Conservation (phyloP, 2,329 filamentous ascomycete species). For the Cadophora malorum region DNA sequence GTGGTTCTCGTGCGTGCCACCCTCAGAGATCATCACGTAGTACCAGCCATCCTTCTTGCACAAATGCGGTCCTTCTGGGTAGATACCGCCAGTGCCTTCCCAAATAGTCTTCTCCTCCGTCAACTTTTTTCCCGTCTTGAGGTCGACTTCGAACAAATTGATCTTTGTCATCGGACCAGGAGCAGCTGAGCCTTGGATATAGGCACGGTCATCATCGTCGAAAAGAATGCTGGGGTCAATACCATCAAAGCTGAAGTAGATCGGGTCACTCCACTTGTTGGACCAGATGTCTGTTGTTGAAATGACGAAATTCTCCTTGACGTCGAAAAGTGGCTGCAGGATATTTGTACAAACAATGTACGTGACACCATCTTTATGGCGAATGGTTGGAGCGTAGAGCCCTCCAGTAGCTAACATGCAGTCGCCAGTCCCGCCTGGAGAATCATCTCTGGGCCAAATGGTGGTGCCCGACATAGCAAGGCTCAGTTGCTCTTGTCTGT, state of each 20-base stretch:
- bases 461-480: conserved; percentile 41
- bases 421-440: conserved; percentile 29
- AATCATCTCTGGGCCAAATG: conserved; percentile 12
- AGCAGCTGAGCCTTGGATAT: conserved; percentile 42
- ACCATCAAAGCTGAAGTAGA: conserved; percentile 49
- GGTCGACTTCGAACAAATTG: conserved; percentile 33
- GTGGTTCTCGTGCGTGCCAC: conserved; percentile 53
- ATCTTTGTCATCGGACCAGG: conserved; percentile 33
- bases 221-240: conserved; percentile 58
- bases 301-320: conserved; percentile 38
- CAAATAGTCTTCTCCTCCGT: conserved; percentile 42
- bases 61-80: conserved; percentile 52
- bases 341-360: conserved; percentile 45
- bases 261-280: conserved; percentile 45
- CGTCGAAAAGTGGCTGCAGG: conserved; percentile 7
- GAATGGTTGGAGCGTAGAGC: conserved; percentile 48
- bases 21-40: conserved; percentile 58
- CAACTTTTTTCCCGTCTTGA: conserved; percentile 34
- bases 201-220: conserved; percentile 48
- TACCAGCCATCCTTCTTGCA: conserved; percentile 54
- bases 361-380: conserved; percentile 42
- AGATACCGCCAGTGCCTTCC: conserved; percentile 41
- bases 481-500: conserved; percentile 50
- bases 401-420: conserved; percentile 43
- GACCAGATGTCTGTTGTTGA: conserved; percentile 31